A percentile compares a stretch with the other conserved stretches of the same genome.
phyloP scores from a whole-genome alignment of 441 rosid genomes.

The Pelargonium exstipulatum region DNA sequence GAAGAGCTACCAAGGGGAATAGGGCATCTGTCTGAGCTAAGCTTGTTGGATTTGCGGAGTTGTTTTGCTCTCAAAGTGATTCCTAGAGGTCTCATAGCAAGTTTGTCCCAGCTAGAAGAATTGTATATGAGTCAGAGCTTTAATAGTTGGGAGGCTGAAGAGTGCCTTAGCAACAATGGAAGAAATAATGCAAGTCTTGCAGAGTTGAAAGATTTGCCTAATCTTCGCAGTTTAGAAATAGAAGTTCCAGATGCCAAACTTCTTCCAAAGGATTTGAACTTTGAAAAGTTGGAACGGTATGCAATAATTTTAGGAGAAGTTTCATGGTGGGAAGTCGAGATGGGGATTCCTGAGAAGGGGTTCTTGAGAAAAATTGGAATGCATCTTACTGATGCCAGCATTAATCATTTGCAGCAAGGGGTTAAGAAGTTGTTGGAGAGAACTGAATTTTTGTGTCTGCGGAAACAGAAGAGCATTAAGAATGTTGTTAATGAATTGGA shows the following conservation, averaged over 20 bases:
- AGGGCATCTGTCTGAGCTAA: constrained; percentile 23
- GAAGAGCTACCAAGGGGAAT: constrained; percentile 22
- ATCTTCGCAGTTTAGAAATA: too few relatives aligned
- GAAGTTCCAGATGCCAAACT: too few relatives aligned
- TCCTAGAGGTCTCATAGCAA: constrained; percentile 16
- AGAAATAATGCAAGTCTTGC: neutral
- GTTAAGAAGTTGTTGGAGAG: constrained; percentile 20
- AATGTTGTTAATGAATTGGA: neutral
- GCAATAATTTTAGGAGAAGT: too few relatives aligned
- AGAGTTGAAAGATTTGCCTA: too few relatives aligned
- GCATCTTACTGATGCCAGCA: neutral
- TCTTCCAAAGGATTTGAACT: too few relatives aligned
- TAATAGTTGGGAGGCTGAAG: constrained; percentile 17
- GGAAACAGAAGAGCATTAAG: constrained; percentile 13
- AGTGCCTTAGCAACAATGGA: neutral
- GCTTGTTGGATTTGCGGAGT: constrained; percentile 14
- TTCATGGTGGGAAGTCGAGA: neutral
- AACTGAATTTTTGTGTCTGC: constrained; percentile 17
- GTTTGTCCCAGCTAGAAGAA: constrained; percentile 25
- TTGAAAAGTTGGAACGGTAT: too few relatives aligned
- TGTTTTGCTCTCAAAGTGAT: constrained; percentile 13
- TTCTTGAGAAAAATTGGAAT: neutral
- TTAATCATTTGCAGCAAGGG: neutral
- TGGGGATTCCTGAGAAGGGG: neutral
- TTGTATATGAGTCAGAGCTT: constrained; percentile 12